phyloP scores from a whole-genome alignment of 1,284 basidiomycete genomes.

The Moniliophthora roreri region DNA sequence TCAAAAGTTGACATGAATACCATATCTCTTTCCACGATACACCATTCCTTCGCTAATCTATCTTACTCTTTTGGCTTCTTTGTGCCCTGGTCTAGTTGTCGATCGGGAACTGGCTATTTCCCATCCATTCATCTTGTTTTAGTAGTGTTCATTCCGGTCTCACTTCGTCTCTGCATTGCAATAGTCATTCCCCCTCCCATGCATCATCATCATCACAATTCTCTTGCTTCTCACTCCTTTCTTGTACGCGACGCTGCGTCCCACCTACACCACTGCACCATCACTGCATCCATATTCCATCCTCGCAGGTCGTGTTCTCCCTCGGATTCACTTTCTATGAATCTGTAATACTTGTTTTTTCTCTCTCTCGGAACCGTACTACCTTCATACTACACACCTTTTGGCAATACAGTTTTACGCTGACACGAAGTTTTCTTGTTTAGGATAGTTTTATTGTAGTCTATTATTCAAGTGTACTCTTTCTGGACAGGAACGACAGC shows the following conservation, averaged over 20 bases:
- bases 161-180: neutral
- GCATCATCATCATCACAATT: neutral
- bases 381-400: no score
- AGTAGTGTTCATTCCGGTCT: neutral
- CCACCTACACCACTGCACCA: neutral
- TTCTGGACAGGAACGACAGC: no score
- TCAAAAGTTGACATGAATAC: neutral
- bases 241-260: neutral
- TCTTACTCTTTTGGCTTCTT: neutral
- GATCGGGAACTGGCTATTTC: neutral
- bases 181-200: neutral
- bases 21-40: neutral
- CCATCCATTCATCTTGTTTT: neutral
- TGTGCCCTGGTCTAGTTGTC: neutral
- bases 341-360: no score
- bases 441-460: no score
- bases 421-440: no score
- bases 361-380: no score
- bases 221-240: neutral
- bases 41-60: neutral
- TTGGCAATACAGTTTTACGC: no score
- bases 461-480: no score
- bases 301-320: no score
- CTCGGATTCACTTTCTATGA: no score
- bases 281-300: no score